A percentile compares a stretch with the other conserved stretches of the same genome.
Conservation (phyloP, 116 monocot species). For the Dioscorea cayenensis region DNA sequence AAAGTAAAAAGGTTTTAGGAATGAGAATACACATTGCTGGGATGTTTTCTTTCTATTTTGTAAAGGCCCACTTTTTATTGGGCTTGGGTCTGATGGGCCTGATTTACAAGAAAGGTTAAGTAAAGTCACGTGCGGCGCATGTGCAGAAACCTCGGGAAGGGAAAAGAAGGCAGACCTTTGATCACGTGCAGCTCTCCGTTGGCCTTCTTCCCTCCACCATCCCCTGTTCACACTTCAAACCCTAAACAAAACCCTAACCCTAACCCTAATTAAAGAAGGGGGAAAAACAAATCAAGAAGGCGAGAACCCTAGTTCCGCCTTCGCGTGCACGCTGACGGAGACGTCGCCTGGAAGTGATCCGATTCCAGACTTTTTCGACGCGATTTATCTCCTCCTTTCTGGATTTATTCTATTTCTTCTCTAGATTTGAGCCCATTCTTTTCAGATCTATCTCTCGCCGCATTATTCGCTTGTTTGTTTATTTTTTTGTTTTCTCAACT, state of each 20-base stretch:
- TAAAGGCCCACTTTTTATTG: no score
- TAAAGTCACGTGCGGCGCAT: neutral
- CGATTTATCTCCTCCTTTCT: neutral
- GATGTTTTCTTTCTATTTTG: no score
- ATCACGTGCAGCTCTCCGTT: neutral
- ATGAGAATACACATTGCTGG: no score
- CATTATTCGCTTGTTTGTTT: neutral
- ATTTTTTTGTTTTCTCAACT: neutral
- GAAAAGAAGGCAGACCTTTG: neutral
- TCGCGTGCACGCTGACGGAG: neutral
- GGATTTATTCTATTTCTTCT: neutral
- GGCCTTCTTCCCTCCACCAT: neutral
- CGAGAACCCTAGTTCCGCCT: no score
- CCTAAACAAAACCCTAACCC: neutral
- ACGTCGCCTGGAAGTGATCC: neutral
- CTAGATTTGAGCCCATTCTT: neutral
- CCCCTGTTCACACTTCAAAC: constrained; percentile 1
- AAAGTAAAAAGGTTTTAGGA: no score
- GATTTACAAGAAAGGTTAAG: no score
- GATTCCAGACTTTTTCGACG: neutral
- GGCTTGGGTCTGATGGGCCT: no score
- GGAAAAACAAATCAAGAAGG: no score
- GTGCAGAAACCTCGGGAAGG: neutral
- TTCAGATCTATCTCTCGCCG: neutral
- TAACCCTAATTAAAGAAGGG: neutral